A percentile compares a stretch with the other conserved stretches of the same genome.
Evolutionary conservation across 2,329 filamentous ascomycete species (phyloP).

Genomic region (Phaeomoniella chlamydospora): DNA sequence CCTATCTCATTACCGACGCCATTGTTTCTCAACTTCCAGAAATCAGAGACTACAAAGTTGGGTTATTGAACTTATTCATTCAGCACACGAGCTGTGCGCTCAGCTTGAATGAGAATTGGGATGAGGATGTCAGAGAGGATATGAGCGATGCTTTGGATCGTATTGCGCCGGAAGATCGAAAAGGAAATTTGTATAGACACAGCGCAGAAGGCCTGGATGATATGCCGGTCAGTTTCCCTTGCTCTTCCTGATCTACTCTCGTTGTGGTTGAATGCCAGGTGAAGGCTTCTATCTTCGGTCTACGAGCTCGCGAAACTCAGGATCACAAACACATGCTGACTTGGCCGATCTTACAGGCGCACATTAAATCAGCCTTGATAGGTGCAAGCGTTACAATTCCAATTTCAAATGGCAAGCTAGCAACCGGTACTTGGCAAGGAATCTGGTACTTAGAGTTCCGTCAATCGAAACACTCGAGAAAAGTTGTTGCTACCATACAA

Average conservation of each 20-base stretch:
- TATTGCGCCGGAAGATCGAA: constrained; percentile 69
- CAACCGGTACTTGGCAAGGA: constrained; percentile 48
- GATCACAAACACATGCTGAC: not conserved
- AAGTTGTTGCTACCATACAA: constrained; percentile 85
- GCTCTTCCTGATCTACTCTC: constrained; percentile 1
- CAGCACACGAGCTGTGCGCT: constrained; percentile 92
- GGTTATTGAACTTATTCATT: constrained; percentile 76
- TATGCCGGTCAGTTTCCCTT: constrained; percentile 58
- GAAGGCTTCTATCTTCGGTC: too few relatives aligned
- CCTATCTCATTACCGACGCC: constrained; percentile 75
- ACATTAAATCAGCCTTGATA: constrained; percentile 82
- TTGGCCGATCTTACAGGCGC: constrained; percentile 41
- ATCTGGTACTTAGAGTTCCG: constrained; percentile 95
- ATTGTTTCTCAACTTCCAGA: constrained; percentile 62
- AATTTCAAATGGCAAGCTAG: constrained; percentile 71
- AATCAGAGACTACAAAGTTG: constrained; percentile 68
- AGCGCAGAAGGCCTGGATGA: constrained; percentile 79
- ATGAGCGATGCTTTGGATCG: constrained; percentile 91
- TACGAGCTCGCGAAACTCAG: too few relatives aligned
- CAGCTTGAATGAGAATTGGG: constrained; percentile 84
- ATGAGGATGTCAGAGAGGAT: constrained; percentile 71
- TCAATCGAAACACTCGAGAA: constrained; percentile 57
- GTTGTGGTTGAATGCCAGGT: too few relatives aligned
- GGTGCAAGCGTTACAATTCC: constrained; percentile 84
- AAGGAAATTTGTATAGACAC: constrained; percentile 69